Conservation (phyloP, 306 rosid species). For the Heteromeles arbutifolia region DNA sequence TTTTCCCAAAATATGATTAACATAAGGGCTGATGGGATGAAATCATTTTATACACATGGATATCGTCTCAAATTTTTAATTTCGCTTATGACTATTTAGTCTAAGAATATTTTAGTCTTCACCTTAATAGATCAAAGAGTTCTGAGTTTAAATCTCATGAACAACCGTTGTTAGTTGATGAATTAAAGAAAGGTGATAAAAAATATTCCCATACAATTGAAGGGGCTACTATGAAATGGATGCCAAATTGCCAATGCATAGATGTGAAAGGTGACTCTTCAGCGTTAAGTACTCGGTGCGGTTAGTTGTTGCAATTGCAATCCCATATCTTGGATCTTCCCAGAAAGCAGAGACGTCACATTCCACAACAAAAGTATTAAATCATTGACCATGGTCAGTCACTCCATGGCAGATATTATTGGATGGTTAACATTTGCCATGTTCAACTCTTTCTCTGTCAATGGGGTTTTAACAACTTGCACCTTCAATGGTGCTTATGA, state of each 20-base stretch:
- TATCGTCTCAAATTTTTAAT: too few species aligned
- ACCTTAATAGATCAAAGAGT: too few species aligned
- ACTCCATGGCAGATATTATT: not conserved
- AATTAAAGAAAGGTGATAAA: too few species aligned
- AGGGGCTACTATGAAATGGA: not conserved
- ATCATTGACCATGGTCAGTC: too few species aligned
- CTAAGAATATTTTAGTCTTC: too few species aligned
- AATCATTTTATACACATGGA: not conserved
- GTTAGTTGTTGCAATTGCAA: not conserved
- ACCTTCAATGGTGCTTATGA: constrained; percentile 7
- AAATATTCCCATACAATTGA: too few species aligned
- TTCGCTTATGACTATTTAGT: too few species aligned
- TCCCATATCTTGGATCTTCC: not conserved
- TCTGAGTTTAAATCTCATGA: too few species aligned
- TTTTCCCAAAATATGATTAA: too few species aligned
- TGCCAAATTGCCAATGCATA: not conserved
- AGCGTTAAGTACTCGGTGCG: not conserved
- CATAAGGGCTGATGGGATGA: not conserved
- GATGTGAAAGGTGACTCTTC: not conserved
- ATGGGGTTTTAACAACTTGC: constrained; percentile 1
- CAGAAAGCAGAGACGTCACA: not conserved
- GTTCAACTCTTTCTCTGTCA: not conserved
- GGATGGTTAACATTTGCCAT: not conserved
- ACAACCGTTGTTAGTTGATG: too few species aligned
- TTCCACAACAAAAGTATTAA: not conserved